Evolutionary conservation across 176 grass and related monocot species (phyloP), one percentile per base, ranked within the genome.

Genomic region (Oryza australiensis): DNA sequence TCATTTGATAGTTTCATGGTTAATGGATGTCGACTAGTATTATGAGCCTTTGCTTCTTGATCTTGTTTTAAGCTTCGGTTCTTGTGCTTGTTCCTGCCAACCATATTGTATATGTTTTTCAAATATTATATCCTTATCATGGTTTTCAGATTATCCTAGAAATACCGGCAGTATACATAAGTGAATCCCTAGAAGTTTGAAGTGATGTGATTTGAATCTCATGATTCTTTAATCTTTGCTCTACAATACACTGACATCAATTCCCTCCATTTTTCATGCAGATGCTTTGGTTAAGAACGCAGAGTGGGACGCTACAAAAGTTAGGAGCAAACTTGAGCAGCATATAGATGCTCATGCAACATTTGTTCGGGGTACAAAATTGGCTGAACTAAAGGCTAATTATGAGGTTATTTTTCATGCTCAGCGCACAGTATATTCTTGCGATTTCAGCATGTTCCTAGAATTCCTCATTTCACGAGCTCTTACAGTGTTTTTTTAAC

Each of bases 291-390:
- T 97, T 35, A 80, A 90, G 73, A 64, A 97, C 66, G 70, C 73
- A 16, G 48, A 92, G 28, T 97, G 92, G 89, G 92, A 94, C 84
- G 72, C 77, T 73, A 80, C 77, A 77, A 94, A 74, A 83, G 48
- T 81, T 73, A 87, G 80, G 81, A 89, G 89, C 32, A 94, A 97
- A 82, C 81, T 97, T 60, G 74, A 70, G 48, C 74, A 83, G 5
- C 60, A 92, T 49, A 81, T 97, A 51, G 83, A 97, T 41, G 73
- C 75, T 79, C 74, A 97, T 87, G 88, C 68, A 62, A 48, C 23
- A 85, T 88, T 60, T 75, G 43, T 91, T 78, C 72, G 86, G 63
- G 80, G 43, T 26, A 67, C 70, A 76, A 90, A 88, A 87, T 74
- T 97, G 66, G 71, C 81, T 82, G 86, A 94, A 86, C 70, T 97